Base-by-base conservation (phyloP, 495 filamentous ascomycete genomes). In the Penicillium steckii region DNA sequence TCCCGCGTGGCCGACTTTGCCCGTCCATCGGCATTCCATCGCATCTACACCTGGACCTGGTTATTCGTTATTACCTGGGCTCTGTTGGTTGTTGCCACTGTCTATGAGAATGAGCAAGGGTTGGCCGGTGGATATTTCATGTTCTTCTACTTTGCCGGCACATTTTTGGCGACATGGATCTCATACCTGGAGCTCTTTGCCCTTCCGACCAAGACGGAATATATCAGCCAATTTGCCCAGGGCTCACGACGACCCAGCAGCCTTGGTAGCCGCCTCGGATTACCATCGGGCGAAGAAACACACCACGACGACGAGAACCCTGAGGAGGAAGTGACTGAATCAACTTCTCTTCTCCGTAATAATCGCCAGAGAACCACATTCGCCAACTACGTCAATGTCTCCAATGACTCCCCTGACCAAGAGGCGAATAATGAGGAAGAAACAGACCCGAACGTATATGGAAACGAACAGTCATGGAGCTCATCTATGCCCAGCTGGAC, bases 381-480 rank as follows among this genome's bases (percentile, higher is more conserved):
- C 69, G 87, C 87, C 43, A 76, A 86, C 72, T 74, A 87, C 65
- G 67, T 84, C 62, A 64, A 75, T 67, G 65, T 77, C 57, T 50
- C 62, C 12, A 63, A 64, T 12, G 69, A 70, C n/a, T 54, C 56
- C 22, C 46, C 53, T 6, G 51, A 63, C 13, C 61, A 75, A 26
- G 60, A 68, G 4, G 59, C 74, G 21, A 47, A 62, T 40, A 66
- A 73, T 6, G 63, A 70, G 9, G 56, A 59, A 17, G 64, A 71
- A 27, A 43, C 74, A 24, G 67, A 73, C 40, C 60, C 67, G 0
- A 72, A 76, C 12, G 77, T 88, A 4, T 95, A 87, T 56, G 82
- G 80, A n/a, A 72, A 80, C 40, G 93, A 98, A 61, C 94, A 98
- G 62, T 61, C 78, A 3, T 97, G 94, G 94, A 93, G 88, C 53